These are phyloP conservation scores for Pleurotus giganteus DNA, from an alignment of 768 basidiomycete genomes.

Conservation along the genomic window DNA sequence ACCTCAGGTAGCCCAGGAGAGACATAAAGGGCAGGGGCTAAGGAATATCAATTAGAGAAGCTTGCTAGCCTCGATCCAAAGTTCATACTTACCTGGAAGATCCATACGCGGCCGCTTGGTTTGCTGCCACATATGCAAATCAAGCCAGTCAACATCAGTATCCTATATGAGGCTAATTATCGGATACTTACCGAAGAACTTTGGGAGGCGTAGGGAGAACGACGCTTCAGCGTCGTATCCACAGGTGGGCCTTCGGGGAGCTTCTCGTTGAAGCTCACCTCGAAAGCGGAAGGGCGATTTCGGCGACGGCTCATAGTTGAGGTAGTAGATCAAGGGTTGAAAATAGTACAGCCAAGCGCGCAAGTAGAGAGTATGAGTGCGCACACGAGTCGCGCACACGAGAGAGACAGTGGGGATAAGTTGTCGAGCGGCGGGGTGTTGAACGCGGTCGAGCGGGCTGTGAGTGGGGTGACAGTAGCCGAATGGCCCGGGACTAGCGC, in stretches of 20 bases:
- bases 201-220: not conserved
- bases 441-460: too few relatives aligned
- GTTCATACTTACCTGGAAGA: not conserved
- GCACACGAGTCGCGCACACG: too few relatives aligned
- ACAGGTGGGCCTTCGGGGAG: slow-evolving; percentile 2
- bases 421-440: too few relatives aligned
- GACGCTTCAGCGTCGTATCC: not conserved
- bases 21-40: slow-evolving; percentile 30
- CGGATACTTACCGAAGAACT: not conserved
- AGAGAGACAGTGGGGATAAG: too few relatives aligned
- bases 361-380: too few relatives aligned
- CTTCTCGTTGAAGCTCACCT: slow-evolving; percentile 51
- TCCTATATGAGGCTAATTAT: not conserved
- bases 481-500: too few relatives aligned
- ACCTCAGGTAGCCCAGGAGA: slow-evolving; percentile 27
- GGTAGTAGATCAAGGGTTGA: not conserved
- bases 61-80: not conserved
- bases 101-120: not conserved
- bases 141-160: not conserved
- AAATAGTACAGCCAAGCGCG: not conserved
- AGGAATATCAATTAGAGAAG: too few relatives aligned
- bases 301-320: slow-evolving; percentile 34
- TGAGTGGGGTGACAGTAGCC: too few relatives aligned
- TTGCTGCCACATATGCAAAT: not conserved
- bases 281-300: slow-evolving; percentile 50